These are phyloP conservation scores for Malus fusca DNA, from an alignment of 306 rosid genomes.

Conservation along the genomic window DNA sequence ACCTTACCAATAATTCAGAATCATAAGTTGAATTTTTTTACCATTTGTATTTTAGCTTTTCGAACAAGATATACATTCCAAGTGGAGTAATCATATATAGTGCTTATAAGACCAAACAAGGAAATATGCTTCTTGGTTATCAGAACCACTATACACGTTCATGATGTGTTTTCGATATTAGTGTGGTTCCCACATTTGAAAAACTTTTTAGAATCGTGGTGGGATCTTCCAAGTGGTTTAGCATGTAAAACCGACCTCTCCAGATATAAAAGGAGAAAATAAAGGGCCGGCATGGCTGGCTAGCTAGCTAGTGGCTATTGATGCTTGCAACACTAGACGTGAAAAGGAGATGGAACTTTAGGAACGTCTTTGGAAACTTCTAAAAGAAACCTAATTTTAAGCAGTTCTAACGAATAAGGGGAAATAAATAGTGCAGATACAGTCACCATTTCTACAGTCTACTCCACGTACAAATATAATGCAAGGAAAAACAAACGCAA, in stretches of 20 bases:
- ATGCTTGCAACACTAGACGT: constrained; percentile 15
- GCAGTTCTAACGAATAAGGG: neutral
- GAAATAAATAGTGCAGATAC: neutral
- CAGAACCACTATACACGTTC: neutral
- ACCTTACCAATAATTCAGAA: no score
- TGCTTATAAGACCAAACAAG: neutral
- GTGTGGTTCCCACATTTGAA: constrained; percentile 26
- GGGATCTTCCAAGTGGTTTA: constrained; percentile 46
- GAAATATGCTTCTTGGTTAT: constrained; percentile 8
- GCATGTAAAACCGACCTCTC: constrained; percentile 29
- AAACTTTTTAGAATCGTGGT: constrained; percentile 36
- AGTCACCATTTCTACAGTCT: neutral
- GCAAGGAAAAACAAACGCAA: neutral
- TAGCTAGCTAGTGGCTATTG: constrained; percentile 22
- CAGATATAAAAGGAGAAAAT: constrained; percentile 3
- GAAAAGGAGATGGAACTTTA: neutral
- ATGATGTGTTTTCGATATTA: neutral
- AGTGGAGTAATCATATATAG: neutral
- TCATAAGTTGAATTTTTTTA: neutral
- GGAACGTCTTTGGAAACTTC: constrained; percentile 4
- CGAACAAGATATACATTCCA: neutral
- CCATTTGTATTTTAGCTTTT: neutral
- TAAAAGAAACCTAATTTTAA: neutral
- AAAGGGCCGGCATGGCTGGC: constrained; percentile 1
- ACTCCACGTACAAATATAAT: neutral